A percentile compares a stretch with the other conserved stretches of the same genome.
Evolutionary conservation across 148 eudicot genomes (phyloP).

Genomic region (Persicaria tinctoria): DNA sequence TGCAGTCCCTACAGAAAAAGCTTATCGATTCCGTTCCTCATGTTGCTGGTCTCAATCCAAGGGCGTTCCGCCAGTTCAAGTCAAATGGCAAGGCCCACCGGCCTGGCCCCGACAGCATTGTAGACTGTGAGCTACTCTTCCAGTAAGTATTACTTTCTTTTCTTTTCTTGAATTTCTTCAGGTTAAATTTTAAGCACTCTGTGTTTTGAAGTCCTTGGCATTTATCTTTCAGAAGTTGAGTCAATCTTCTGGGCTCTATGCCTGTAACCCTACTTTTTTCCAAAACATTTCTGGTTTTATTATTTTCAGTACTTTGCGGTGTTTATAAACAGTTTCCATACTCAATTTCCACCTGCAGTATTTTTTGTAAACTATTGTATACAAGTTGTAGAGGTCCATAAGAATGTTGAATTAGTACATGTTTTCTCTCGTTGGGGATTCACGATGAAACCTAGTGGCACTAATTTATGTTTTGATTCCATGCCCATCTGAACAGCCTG

Average conservation of each 20-base stretch:
- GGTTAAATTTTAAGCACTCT: background rate
- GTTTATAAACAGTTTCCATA: too few species aligned
- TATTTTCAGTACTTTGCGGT: constrained; percentile 29
- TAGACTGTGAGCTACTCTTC: constrained; percentile 82
- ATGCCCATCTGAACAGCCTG: too few species aligned
- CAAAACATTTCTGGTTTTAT: too few species aligned
- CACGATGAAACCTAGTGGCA: background rate
- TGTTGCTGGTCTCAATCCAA: constrained; percentile 48
- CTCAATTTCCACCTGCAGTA: too few species aligned
- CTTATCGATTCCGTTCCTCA: constrained; percentile 77
- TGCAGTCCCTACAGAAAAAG: constrained; percentile 90
- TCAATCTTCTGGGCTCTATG: too few species aligned
- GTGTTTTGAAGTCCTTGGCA: background rate
- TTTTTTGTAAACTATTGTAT: too few species aligned
- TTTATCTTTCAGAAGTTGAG: background rate
- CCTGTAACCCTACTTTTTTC: too few species aligned
- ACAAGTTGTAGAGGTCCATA: background rate
- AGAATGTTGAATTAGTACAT: background rate
- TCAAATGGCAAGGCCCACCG: constrained; percentile 88
- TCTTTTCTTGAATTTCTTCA: background rate
- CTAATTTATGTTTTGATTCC: background rate
- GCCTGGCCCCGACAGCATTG: constrained; percentile 95
- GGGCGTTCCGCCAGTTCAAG: constrained; percentile 60
- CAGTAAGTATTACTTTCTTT: constrained; percentile 41
- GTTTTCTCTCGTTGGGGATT: background rate